Evolutionary conservation across 164 flowering plant species (phyloP), one percentile per base, ranked within the genome.

Genomic region (Piper longum): DNA sequence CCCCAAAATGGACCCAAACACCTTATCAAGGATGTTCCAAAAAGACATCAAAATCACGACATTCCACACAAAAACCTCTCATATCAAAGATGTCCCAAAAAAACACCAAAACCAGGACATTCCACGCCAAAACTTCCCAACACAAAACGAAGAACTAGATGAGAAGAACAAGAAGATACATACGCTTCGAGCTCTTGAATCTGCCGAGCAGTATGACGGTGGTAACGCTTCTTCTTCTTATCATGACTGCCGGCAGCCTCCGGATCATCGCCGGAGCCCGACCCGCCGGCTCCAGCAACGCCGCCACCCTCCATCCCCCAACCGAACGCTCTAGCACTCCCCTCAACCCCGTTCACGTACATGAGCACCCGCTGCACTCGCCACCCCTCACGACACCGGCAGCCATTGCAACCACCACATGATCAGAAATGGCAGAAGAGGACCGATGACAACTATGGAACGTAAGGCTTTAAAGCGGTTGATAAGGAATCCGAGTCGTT

Each of bases 201-300:
- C 84, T 89, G 96, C 42, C 78, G 63, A 59, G 88, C 83, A 16
- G 89, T 86, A 72, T 89, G 96, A 16, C 96, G 84, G 64, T 89
- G 96, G 71, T 81, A 85, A 0, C 84, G 80, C 74, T 89, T 89
- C 79, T 82, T 89, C 77, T 75, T 82, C 73, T 74, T 70, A 52
- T 73, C 76, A 2, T 78, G 57, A 63, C 81, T 88, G 43, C 81
- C 73, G 56, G 69, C 72, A 72, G 36, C 36, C 36, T 79, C 79
- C 9, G 62, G 67, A 54, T 65, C 67, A 43, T 79, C 84, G 3
- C 85, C 85, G 41, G 78, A 72, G 19, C 82, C 85, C 58, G 75
- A 43, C 13, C 66, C 36, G 36, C 36, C 36, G 36, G 36, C 36
- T 2, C 36, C 66, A 16, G 51, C 75, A 36, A 78, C 74, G 18